Evolutionary conservation across 192 early-diverging fungal genomes (phyloP).

Genomic region (Linnemannia exigua): DNA sequence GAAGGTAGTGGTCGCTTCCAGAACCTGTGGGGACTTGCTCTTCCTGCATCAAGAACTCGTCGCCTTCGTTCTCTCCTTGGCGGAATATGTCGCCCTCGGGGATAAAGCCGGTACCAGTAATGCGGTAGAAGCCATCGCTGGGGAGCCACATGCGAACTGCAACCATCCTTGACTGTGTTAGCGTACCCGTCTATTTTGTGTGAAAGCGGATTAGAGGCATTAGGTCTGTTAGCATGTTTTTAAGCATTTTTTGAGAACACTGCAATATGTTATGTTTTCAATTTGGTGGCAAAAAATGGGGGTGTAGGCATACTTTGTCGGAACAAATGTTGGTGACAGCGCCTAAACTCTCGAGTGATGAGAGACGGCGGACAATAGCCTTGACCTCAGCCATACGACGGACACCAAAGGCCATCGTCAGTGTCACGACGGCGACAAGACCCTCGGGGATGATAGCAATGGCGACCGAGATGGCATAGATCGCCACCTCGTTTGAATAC

Average conservation of each 20-base stretch:
- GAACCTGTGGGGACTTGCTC: constrained; percentile 53
- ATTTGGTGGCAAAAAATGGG: neutral
- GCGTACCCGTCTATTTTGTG: constrained; percentile 76
- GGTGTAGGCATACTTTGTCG: constrained; percentile 70
- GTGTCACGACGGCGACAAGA: constrained; percentile 91
- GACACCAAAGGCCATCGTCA: constrained; percentile 94
- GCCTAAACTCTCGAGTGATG: constrained; percentile 90
- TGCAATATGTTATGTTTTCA: neutral
- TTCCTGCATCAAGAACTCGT: constrained; percentile 29
- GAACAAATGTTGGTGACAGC: constrained; percentile 95
- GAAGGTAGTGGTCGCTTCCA: constrained; percentile 57
- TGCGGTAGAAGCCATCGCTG: constrained; percentile 76
- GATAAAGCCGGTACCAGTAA: constrained; percentile 75
- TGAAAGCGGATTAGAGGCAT: neutral
- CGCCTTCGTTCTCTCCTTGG: constrained; percentile 40
- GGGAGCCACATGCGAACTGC: constrained; percentile 85
- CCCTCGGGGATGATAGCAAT: constrained; percentile 96
- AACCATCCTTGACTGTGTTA: constrained; percentile 97
- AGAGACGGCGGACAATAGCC: constrained; percentile 90
- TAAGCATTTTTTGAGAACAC: no score
- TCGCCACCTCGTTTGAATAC: constrained; percentile 66
- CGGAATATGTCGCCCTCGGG: constrained; percentile 64
- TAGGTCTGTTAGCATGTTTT: neutral
- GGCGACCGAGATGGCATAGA: constrained; percentile 86
- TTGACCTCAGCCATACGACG: constrained; percentile 84